Evolutionary conservation across 2,329 filamentous ascomycete genomes (phyloP).

Genomic region (Fusarium lyarnte): DNA sequence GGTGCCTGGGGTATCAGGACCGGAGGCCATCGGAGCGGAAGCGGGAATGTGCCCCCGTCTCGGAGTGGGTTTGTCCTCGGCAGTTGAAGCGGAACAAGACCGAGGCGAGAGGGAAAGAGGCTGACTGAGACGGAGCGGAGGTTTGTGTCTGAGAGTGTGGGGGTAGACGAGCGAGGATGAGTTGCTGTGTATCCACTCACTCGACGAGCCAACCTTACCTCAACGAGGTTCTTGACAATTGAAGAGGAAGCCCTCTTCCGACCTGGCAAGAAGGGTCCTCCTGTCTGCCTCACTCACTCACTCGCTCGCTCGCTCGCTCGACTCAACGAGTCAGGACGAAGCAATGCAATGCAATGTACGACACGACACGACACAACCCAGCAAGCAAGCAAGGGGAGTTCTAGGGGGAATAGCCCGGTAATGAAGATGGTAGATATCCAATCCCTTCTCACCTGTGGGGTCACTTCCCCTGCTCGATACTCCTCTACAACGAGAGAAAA

Average conservation of each 20-base stretch:
- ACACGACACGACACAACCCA: background rate
- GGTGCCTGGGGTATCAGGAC: slow-evolving; percentile 32
- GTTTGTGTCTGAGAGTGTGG: slow-evolving; percentile 19
- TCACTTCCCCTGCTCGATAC: background rate
- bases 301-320: background rate
- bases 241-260: background rate
- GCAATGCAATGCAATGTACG: background rate
- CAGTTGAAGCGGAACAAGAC: slow-evolving; percentile 3
- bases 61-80: slow-evolving; percentile 24
- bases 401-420: background rate
- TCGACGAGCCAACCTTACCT: background rate
- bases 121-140: slow-evolving; percentile 5
- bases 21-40: slow-evolving; percentile 35
- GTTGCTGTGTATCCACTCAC: slow-evolving; percentile 23
- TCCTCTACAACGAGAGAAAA: background rate
- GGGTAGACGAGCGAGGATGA: slow-evolving; percentile 15
- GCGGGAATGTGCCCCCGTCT: slow-evolving; percentile 9
- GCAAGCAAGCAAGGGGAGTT: background rate
- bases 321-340: slow-evolving; percentile 4
- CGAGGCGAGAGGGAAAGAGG: slow-evolving; percentile 3
- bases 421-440: slow-evolving; percentile 13
- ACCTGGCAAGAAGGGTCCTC: background rate
- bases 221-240: background rate
- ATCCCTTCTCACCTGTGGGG: slow-evolving; percentile 2
- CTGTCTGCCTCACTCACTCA: background rate